These are phyloP conservation scores for Euptelea pleiosperma DNA, from an alignment of 164 flowering plant genomes.

Conservation along the genomic window DNA sequence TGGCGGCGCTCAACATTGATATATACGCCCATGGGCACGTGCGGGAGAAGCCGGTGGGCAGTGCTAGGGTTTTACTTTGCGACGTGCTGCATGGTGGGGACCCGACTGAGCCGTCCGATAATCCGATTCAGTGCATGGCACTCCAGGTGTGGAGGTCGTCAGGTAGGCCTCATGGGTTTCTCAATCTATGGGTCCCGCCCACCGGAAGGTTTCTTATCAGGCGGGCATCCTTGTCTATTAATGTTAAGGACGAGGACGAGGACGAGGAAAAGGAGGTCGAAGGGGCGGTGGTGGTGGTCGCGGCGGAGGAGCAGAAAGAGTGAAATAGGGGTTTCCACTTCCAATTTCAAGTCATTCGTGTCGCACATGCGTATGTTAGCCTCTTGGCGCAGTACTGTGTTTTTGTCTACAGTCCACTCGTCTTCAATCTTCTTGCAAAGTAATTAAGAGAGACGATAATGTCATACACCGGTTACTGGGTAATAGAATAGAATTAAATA, in stretches of 20 bases:
- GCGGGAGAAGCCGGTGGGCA: constrained; percentile 44
- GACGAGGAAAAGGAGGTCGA: constrained; percentile 5
- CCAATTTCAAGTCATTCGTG: too few relatives aligned
- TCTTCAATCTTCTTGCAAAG: too few relatives aligned
- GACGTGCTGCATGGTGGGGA: constrained; percentile 40
- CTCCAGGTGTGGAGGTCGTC: constrained; percentile 36
- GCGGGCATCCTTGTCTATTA: constrained; percentile 36
- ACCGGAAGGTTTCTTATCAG: constrained; percentile 34
- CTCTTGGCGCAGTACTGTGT: too few relatives aligned
- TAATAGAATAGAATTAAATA: too few relatives aligned
- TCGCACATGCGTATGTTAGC: too few relatives aligned
- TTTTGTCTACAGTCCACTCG: too few relatives aligned
- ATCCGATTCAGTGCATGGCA: constrained; percentile 42
- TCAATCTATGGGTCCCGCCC: constrained; percentile 45
- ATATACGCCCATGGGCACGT: constrained; percentile 39
- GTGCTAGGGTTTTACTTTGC: constrained; percentile 41
- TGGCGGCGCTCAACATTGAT: constrained; percentile 44
- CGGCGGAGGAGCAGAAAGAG: background rate
- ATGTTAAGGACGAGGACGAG: constrained; percentile 16
- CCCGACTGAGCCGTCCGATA: constrained; percentile 33
- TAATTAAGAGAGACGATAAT: too few relatives aligned
- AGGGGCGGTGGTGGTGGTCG: constrained; percentile 1
- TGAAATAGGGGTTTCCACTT: background rate
- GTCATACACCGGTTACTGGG: too few relatives aligned
- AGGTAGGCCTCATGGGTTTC: constrained; percentile 40